Base-by-base conservation (phyloP, 2,329 filamentous ascomycete species). In the Xylaria sp. region DNA sequence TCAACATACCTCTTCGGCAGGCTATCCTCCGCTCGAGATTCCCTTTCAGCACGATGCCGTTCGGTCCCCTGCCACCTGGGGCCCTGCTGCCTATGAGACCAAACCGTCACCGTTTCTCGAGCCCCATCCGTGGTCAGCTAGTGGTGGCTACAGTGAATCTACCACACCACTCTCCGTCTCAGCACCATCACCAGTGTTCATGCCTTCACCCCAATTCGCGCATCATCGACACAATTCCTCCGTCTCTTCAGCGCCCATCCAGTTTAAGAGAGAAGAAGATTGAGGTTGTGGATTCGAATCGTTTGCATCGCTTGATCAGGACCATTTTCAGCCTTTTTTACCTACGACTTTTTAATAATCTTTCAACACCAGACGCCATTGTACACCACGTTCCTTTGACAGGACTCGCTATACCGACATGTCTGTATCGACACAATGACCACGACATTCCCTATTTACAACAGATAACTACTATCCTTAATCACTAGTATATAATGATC, bases 91-190 rank as follows among this genome's bases (percentile, higher is more conserved):
- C 48, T 76, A 80, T 61, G 76, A 79, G 63, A 76, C 79, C 66
- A 79, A 80, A 59, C 81, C 82, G 17, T 85, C 85, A 54, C 83
- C 82, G 58, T 85, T 83, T 73, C 78, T 83, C 67, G 77, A 78
- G 61, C 78, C 83, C 17, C 81, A 83, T 42, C 80, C 81, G 46
- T 78, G 82, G 80, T 74, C 82, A 81, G 81, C 63, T 71, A 74
- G 20, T 73, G 79, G n/a, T 72, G 79, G n/a, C 72, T 80, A 68
- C 78, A 79, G 63, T 80, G 81, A 74, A 81, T 84, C 75, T 77
- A 77, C 74, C 20, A 79, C 71, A 15, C 77, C 77, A 31, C 72
- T 79, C 51, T 79, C 77, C 26, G 57, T 75, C 11, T 80, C 78
- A 5, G 78, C 78, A 15, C 77, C 77, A 38, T 79, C 78, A 1